These are phyloP conservation scores for Aegilops longissima DNA, from an alignment of 176 grass and related monocot species.

Conservation along the genomic window DNA sequence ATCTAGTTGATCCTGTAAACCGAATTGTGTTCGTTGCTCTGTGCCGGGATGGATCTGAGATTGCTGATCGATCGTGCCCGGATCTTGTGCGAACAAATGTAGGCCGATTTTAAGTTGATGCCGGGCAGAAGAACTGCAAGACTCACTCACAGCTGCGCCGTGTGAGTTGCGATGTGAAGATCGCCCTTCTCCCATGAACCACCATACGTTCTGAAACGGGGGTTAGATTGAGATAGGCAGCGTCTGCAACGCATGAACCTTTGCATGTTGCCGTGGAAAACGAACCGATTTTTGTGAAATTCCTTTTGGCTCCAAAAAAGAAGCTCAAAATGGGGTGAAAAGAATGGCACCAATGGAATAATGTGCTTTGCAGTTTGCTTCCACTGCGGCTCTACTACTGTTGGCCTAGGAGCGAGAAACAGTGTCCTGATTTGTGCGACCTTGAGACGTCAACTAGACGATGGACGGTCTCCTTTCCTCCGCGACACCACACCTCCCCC, in stretches of 20 bases:
- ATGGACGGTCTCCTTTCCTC: neutral
- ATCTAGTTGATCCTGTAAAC: neutral
- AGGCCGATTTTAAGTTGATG: neutral
- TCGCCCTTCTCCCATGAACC: neutral
- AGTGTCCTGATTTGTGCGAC: neutral
- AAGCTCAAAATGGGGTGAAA: neutral
- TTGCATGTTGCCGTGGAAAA: neutral
- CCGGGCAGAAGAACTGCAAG: too few species aligned
- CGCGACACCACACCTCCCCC: neutral
- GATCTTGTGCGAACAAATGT: neutral
- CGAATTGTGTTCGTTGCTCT: neutral
- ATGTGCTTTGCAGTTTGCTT: neutral
- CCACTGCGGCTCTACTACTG: neutral
- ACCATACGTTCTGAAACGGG: neutral
- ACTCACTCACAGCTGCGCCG: neutral
- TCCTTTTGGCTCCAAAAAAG: neutral
- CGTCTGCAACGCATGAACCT: neutral
- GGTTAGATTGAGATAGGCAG: neutral
- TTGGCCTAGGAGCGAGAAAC: neutral
- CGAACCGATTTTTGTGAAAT: neutral
- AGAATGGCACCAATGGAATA: neutral
- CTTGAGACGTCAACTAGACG: neutral
- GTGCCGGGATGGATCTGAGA: neutral
- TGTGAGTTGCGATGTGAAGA: neutral
- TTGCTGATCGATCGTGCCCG: neutral